Evolutionary conservation across 23 red algal genomes (phyloP), one percentile per base, ranked within the genome.

Genomic region (Gracilariopsis chorda): DNA sequence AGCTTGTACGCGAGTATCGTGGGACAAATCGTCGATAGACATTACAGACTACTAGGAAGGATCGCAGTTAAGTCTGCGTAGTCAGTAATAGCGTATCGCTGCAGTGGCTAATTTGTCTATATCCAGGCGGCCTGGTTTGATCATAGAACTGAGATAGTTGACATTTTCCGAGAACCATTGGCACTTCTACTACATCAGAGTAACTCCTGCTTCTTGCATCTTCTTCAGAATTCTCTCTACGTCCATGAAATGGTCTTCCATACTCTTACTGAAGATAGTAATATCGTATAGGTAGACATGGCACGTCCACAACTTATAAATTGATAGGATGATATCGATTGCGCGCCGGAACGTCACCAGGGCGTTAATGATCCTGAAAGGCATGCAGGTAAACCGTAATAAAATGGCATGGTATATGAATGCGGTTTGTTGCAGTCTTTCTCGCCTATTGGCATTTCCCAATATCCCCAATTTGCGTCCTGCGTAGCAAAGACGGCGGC

Each of bases 311-410:
- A 21, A 85, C 41, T 46, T 85, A 32, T 53, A 56, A 11, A 9
- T 17, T 17, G 80, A 65, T 3, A 72, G 55, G 8, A 85, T 74
- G 11, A 85, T 56, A 68, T 68, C 80, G 28, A 85, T 33, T 25
- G 80, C 80, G 48, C 58, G 6, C 80, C 46, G 80, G 27, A 85
- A 85, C 12, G 80, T 85, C 27, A n/a, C 80, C 4, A 37, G 58
- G 24, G 81, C 81, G 29, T 86, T 86, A 16, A 3, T 40, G 10
- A 73, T 7, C 19, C 81, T 8, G 35, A 85, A 85, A 33, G 58
- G 80, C 59, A 85, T 59, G 17, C 37, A 30, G 4, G 6, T 85
- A 19, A 42, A 85, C 13, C 8, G 46, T 29, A 27, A 80, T 13
- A 80, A 29, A 23, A 9, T 27, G 28, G 43, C 75, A 28, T 57